Percentiles rank a stretch among this genome's conserved stretches.
phyloP scores from a whole-genome alignment of 139 green algal species.

The Diplosphaera chodatii region DNA sequence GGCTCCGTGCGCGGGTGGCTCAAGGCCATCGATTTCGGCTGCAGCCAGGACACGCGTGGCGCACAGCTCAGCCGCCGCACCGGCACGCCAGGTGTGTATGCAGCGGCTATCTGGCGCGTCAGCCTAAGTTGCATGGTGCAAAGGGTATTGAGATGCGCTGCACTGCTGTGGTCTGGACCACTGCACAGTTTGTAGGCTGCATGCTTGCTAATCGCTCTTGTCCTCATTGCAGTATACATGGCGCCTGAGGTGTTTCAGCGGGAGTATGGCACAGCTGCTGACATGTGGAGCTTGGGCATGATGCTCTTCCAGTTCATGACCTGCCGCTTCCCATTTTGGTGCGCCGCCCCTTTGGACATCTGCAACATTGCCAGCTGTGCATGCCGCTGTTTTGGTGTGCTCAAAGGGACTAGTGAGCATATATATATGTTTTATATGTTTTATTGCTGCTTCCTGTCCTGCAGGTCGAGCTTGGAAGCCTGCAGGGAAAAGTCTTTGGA shows the following conservation, averaged over 20 bases:
- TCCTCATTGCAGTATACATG: slow-evolving; percentile 50
- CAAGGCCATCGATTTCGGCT: slow-evolving; percentile 47
- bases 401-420: too few species aligned
- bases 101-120: too few species aligned
- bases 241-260: slow-evolving; percentile 49
- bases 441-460: too few species aligned
- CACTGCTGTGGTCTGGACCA: too few species aligned
- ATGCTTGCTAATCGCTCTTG: not conserved
- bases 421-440: not conserved
- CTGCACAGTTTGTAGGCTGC: too few species aligned
- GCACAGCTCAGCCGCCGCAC: slow-evolving; percentile 23
- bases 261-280: slow-evolving; percentile 44
- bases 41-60: slow-evolving; percentile 23
- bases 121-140: too few species aligned
- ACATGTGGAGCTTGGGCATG: slow-evolving; percentile 63
- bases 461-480: slow-evolving; percentile 17
- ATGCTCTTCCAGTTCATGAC: slow-evolving; percentile 54
- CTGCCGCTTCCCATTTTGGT: slow-evolving; percentile 47
- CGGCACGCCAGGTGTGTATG: slow-evolving; percentile 56
- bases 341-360: too few species aligned
- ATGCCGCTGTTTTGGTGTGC: too few species aligned
- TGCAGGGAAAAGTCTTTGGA: slow-evolving; percentile 11
- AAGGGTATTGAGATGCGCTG: too few species aligned
- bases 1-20: slow-evolving; percentile 18
- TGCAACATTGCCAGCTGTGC: too few species aligned